These are phyloP conservation scores for Gynandropsis gynandra DNA, from an alignment of 345 rosid species.

Conservation along the genomic window DNA sequence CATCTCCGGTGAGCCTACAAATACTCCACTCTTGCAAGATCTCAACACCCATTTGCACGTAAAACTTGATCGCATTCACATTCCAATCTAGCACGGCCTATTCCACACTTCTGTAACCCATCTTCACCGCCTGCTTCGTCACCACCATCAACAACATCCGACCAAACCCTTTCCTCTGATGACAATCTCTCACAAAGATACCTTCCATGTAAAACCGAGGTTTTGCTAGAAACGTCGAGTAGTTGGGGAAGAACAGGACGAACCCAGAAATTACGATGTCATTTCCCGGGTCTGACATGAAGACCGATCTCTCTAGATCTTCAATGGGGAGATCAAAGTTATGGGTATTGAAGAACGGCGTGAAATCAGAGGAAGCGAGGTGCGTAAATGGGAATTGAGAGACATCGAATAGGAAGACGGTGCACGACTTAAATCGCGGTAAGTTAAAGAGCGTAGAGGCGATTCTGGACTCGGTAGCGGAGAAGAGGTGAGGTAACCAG, in stretches of 20 bases:
- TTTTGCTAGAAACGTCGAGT: slow-evolving; percentile 56
- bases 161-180: slow-evolving; percentile 75
- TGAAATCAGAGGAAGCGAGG: no score
- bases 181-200: slow-evolving; percentile 71
- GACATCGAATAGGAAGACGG: no score
- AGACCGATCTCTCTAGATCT: slow-evolving; percentile 48
- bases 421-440: no score
- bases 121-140: no score
- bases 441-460: no score
- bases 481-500: no score
- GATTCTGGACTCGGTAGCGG: no score
- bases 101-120: slow-evolving; percentile 78
- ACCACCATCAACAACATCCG: slow-evolving; percentile 65
- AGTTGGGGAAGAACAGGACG: slow-evolving; percentile 73
- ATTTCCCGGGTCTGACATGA: no score
- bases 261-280: slow-evolving; percentile 64
- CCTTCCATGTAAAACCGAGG: slow-evolving; percentile 88
- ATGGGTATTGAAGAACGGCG: slow-evolving; percentile 26
- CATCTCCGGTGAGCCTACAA: slow-evolving; percentile 71
- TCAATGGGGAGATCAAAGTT: slow-evolving; percentile 41
- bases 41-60: slow-evolving; percentile 83
- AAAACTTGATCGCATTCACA: slow-evolving; percentile 68
- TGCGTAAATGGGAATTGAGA: slow-evolving; percentile 43
- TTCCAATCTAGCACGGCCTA: slow-evolving; percentile 96
- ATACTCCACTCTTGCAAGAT: slow-evolving; percentile 69